Base-by-base conservation (phyloP, 768 basidiomycete species). In the Suillus subalutaceus region DNA sequence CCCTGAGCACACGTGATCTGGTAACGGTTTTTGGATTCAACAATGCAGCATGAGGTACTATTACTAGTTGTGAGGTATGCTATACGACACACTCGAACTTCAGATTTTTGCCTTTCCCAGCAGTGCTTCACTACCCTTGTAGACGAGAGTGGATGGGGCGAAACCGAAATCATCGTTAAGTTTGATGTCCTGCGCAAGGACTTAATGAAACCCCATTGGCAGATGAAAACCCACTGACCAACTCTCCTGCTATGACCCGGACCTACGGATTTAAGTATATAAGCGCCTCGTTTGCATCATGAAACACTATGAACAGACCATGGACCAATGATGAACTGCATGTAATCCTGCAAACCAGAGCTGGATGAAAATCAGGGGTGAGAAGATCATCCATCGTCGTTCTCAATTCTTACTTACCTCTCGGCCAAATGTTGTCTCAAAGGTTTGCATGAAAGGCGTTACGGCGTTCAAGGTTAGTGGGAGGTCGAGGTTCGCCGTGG, bases 241-340 rank as follows among this genome's bases (percentile, higher is more conserved):
- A 78, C 79, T 95, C 93, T 68, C 92, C 91, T 23, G 91, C 89
- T 67, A 94, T 90, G 18, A 93, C 90, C 62, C 93, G 90, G 63
- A 95, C 84, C 92, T 93, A 65, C 66, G 66, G 63, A 61, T 46
- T n/a, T 43, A 53, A 57, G 52, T 63, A 70, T 53, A 48, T 65
- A 60, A 46, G 68, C 38, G 32, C 61, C 62, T n/a, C 12, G 30
- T 50, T 16, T 50, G 48, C 23, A 44, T 37, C 44, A 52, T 46
- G n/a, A 66, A 48, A 65, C 20, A 26, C 16, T 20, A 52, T 35
- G 26, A 16, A 71, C 85, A 69, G 73, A 92, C 91, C 90, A 93
- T 93, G 23, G 92, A 93, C 92, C 92, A 95, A 73, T 95, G 93
- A 77, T 95, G 93, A 32, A 95, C 90, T 52, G 93, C 93, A 72